Evolutionary conservation across 208 protist genomes (phyloP), one percentile per base, ranked within the genome.

Genomic region (Zelonia costaricensis): DNA sequence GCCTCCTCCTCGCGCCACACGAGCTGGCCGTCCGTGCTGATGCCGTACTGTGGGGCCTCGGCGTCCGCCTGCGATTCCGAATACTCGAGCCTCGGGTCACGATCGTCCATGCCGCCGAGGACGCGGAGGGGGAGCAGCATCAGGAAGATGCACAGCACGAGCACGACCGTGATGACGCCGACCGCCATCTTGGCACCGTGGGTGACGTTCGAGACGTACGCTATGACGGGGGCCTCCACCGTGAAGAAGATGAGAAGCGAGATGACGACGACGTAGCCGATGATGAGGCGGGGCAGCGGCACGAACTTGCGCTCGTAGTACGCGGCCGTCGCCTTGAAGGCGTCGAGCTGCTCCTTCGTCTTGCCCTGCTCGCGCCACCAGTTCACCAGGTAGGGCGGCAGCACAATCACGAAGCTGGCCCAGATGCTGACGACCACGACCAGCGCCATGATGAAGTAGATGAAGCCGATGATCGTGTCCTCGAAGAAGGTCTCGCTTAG

Each of bases 311-410:
- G 49, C 43, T 84, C 69, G 67, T 85, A 88, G 62, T 76, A 74
- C 13, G 49, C 27, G 20, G 40, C 58, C 1, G 57, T 71, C 6
- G 75, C 5, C 55, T 70, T 23, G 28, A 88, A 61, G 18, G 53
- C 66, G 20, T 31, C 35, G 25, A 84, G 55, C 52, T 88, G 44
- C 62, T 70, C 74, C 47, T 38, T 28, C 33, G 79, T 76, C 60
- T 82, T 80, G 27, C 62, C 60, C n/a, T 78, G 83, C 3, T 62
- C 55, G 5, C 83, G 70, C 79, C 78, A 90, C 49, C 76, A 75
- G 63, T 90, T 90, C 51, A 77, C 47, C 35, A 81, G 58, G 67
- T 90, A 90, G 16, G 83, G 83, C 30, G 83, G 83, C 56, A 90
- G 68, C 18, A 78, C 75, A 6, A 90, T 48, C 0, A 69, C 48